These are phyloP conservation scores for Cladosporium oxysporum DNA, from an alignment of 2,329 filamentous ascomycete genomes.

Conservation along the genomic window DNA sequence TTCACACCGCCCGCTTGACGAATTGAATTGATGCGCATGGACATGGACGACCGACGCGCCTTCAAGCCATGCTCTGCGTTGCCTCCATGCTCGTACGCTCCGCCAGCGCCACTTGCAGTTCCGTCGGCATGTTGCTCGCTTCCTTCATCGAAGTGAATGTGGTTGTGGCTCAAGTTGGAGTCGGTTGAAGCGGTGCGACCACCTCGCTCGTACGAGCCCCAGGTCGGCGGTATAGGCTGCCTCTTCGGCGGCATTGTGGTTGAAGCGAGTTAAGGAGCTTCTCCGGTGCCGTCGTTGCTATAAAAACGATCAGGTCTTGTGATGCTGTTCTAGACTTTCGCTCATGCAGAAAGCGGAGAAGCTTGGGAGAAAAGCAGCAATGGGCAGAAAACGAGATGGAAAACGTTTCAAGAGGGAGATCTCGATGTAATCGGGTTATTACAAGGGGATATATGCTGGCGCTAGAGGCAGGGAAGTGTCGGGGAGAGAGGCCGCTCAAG, in stretches of 20 bases:
- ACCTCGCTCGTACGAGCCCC: conserved; percentile 48
- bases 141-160: conserved; percentile 34
- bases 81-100: conserved; percentile 19
- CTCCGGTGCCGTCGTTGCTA: background rate
- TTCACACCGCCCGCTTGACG: conserved; percentile 85
- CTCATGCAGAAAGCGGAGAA: conserved; percentile 17
- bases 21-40: conserved; percentile 52
- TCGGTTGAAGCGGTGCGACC: conserved; percentile 45
- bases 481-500: conserved; percentile 1
- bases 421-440: background rate
- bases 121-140: conserved; percentile 27
- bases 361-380: conserved; percentile 4
- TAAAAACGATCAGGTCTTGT: background rate
- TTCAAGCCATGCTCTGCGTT: conserved; percentile 36
- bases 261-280: background rate
- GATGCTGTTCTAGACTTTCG: conserved; percentile 9
- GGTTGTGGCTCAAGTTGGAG: conserved; percentile 33
- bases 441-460: conserved; percentile 13
- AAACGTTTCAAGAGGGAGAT: conserved; percentile 6
- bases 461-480: conserved; percentile 13
- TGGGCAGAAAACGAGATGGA: background rate
- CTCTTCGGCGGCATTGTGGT: conserved; percentile 31
- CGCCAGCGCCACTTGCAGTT: conserved; percentile 20
- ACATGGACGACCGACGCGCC: conserved; percentile 49
- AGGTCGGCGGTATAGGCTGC: conserved; percentile 44